Percentiles rank a stretch among this genome's conserved stretches.
Conservation (phyloP, 1,284 basidiomycete species). For the Heterobasidion irregulare region DNA sequence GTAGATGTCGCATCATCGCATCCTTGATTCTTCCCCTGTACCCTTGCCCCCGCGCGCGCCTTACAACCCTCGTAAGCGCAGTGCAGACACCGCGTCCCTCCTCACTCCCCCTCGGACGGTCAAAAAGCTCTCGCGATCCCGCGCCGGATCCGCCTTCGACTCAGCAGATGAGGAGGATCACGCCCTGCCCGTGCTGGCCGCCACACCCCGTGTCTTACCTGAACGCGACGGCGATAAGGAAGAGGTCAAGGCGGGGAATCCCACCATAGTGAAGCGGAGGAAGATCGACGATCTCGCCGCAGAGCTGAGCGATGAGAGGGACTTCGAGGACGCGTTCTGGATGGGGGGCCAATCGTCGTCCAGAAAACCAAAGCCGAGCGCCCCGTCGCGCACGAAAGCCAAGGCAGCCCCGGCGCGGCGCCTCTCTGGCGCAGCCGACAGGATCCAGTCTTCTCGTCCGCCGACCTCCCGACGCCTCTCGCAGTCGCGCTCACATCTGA, state of each 20-base stretch:
- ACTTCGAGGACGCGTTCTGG: conserved; percentile 27
- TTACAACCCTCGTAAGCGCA: conserved; percentile 11
- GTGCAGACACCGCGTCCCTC: conserved; percentile 19
- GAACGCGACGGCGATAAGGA: neutral
- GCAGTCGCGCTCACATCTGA: conserved; percentile 15
- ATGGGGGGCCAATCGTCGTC: conserved; percentile 7
- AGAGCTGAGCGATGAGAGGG: conserved; percentile 19
- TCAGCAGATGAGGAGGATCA: conserved; percentile 23
- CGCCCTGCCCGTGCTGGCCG: conserved; percentile 9
- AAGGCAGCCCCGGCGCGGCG: conserved; percentile 7
- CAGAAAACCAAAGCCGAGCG: conserved; percentile 2
- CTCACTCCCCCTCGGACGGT: conserved; percentile 28
- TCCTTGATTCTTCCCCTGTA: conserved; percentile 3
- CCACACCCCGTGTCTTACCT: neutral
- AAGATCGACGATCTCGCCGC: conserved; percentile 24
- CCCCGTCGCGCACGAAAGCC: neutral
- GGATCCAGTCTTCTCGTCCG: conserved; percentile 14
- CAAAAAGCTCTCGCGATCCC: conserved; percentile 24
- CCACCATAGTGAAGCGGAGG: conserved; percentile 19
- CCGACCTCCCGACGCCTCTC: conserved; percentile 15
- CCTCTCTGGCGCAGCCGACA: conserved; percentile 9
- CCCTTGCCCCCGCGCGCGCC: neutral
- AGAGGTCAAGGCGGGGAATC: conserved; percentile 10
- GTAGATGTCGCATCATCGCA: neutral
- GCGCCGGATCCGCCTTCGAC: conserved; percentile 17